Conservation (phyloP, 2,329 filamentous ascomycete genomes). For the Colletotrichum spaethianum region DNA sequence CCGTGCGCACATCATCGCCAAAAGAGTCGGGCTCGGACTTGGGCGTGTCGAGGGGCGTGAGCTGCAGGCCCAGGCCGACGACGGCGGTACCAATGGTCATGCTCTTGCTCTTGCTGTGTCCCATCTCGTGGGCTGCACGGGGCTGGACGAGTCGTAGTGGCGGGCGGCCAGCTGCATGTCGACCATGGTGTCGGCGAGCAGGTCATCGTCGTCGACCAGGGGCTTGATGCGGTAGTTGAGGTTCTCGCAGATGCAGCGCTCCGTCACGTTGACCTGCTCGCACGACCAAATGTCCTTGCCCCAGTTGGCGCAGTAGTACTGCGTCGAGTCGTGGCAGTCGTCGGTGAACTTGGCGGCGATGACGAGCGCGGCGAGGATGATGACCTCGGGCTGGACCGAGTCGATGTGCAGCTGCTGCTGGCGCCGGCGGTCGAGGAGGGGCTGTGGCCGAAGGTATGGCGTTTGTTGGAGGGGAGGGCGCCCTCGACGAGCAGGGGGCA, state of each 20-base stretch:
- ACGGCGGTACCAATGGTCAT: constrained; percentile 57
- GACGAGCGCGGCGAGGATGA: constrained; percentile 73
- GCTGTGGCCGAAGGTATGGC: constrained; percentile 64
- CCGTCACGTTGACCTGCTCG: constrained; percentile 75
- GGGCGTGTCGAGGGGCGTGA: constrained; percentile 58
- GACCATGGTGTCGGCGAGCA: constrained; percentile 71
- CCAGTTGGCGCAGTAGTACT: constrained; percentile 68
- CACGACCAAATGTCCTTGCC: constrained; percentile 70
- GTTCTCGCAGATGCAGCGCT: constrained; percentile 75
- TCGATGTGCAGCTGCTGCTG: constrained; percentile 69
- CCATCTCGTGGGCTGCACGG: constrained; percentile 32
- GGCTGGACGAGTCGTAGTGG: constrained; percentile 46
- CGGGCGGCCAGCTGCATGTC: constrained; percentile 74
- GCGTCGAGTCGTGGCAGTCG: constrained; percentile 68
- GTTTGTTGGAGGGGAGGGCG: constrained; percentile 52
- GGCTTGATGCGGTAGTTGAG: constrained; percentile 75
- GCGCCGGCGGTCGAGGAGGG: constrained; percentile 45
- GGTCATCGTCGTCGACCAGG: constrained; percentile 68
- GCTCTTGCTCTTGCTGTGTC: constrained; percentile 53
- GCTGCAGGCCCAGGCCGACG: constrained; percentile 55
- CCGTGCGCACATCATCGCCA: constrained; percentile 32
- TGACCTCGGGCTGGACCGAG: constrained; percentile 72
- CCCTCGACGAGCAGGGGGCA: constrained; percentile 62
- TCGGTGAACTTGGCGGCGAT: constrained; percentile 78
- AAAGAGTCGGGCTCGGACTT: constrained; percentile 36